Conservation (phyloP, 2,329 filamentous ascomycete species). For the Mycosphaerella arachidis region DNA sequence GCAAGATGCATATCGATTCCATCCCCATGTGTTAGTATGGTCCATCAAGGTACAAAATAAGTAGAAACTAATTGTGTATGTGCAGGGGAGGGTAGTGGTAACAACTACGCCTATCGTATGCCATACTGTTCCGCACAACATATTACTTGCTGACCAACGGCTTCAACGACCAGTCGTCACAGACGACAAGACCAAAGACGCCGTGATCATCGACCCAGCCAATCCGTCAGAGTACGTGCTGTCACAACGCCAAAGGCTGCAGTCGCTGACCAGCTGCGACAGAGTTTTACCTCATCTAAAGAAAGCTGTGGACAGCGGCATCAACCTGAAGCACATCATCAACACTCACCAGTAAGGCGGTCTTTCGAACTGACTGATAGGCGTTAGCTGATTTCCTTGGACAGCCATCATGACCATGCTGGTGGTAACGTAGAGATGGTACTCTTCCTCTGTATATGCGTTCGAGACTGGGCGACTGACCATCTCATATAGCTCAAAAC, state of each 20-base stretch:
- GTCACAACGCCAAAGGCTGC: neutral
- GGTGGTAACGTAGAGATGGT: conserved; percentile 85
- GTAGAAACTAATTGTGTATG: conserved; percentile 8
- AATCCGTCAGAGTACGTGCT: conserved; percentile 66
- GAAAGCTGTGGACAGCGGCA: conserved; percentile 65
- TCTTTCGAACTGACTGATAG: neutral
- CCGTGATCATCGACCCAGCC: conserved; percentile 70
- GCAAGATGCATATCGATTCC: conserved; percentile 74
- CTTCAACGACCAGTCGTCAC: conserved; percentile 36
- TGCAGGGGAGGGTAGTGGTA: conserved; percentile 67
- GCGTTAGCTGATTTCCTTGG: neutral
- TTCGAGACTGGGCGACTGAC: neutral
- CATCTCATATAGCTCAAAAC: conserved; percentile 47
- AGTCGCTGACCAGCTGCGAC: neutral
- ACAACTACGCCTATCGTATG: conserved; percentile 73
- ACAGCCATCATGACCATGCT: conserved; percentile 87
- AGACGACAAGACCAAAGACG: conserved; percentile 48
- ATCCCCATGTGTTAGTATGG: conserved; percentile 75
- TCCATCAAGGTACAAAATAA: conserved; percentile 25
- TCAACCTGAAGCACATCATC: conserved; percentile 83
- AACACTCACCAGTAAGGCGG: conserved; percentile 88
- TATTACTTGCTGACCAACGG: neutral
- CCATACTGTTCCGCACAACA: neutral
- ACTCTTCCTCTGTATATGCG: conserved; percentile 26
- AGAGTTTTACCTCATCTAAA: conserved; percentile 65